phyloP scores from a whole-genome alignment of 75 land plant genomes.

The Cupressus sempervirens region DNA sequence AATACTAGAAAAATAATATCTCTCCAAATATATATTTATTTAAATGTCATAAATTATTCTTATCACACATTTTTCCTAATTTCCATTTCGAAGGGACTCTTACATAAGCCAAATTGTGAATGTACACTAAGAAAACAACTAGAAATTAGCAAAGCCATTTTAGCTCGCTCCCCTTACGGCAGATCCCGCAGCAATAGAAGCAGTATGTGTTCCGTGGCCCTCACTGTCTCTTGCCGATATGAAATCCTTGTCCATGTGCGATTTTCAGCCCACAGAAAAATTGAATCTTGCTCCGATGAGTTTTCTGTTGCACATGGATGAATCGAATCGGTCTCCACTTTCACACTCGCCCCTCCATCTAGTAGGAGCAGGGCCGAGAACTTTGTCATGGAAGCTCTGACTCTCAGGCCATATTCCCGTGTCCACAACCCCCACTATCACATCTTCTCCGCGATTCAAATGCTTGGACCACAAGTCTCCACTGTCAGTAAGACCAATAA shows the following conservation, averaged over 20 bases:
- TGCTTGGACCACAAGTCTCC: slow-evolving; percentile 23
- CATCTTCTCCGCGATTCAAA: neutral
- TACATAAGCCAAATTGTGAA: too few species aligned
- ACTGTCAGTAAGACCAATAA: slow-evolving; percentile 32
- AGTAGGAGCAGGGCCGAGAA: slow-evolving; percentile 8
- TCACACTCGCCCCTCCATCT: slow-evolving; percentile 18
- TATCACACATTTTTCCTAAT: too few species aligned
- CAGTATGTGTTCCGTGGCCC: slow-evolving; percentile 35
- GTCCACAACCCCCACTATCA: neutral
- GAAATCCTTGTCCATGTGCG: neutral
- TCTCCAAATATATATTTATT: too few species aligned
- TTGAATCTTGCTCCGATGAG: slow-evolving; percentile 22
- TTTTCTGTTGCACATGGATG: slow-evolving; percentile 13
- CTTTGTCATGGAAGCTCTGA: slow-evolving; percentile 9
- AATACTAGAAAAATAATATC: too few species aligned
- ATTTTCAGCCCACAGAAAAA: neutral
- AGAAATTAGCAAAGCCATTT: slow-evolving; percentile 16
- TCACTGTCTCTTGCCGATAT: slow-evolving; percentile 16
- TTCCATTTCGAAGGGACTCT: too few species aligned
- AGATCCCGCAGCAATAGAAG: slow-evolving; percentile 14
- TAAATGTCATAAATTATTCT: too few species aligned
- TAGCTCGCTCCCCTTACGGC: slow-evolving; percentile 5
- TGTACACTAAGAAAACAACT: too few species aligned
- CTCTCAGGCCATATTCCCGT: slow-evolving; percentile 22
- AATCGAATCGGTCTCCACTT: slow-evolving; percentile 5